Evolutionary conservation across 2,329 filamentous ascomycete genomes (phyloP), one percentile per base, ranked within the genome.

Genomic region (Hypoxylon sp.): DNA sequence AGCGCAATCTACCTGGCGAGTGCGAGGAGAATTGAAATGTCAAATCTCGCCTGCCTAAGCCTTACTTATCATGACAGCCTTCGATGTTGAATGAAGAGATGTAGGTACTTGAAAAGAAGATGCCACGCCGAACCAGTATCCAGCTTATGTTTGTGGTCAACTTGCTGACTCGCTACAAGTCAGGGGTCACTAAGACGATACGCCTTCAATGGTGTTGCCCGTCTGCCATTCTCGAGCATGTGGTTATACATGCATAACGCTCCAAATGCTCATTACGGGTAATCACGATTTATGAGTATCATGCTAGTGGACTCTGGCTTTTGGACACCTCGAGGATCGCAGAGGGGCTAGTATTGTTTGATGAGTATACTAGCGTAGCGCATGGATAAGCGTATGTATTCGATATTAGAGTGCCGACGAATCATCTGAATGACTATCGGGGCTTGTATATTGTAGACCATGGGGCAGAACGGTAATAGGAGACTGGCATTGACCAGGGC

Each of bases 151-250:
- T 25, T 19, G 52, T 25, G 17, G 19, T 41, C 32, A 32, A 13
- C 41, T 30, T 49, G 36, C 65, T 71, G 30, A 69, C 55, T 59
- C 41, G 49, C 43, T 30, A 63, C 41, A 73, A 78, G 75, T 62
- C 73, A 74, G 69, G 72, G 70, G 38, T 68, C 72, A 2, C 63
- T 79, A 48, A 75, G 72, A 49, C 75, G 75, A 13, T 71, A 78
- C 55, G 72, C 75, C 10, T 80, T 79, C 62, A 75, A 77, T 25
- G 75, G 75, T 2, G 68, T 75, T 0, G 65, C 73, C 5, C 43
- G 58, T n/a, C 64, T 79, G 38, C 77, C 76, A 3, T 73, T 73
- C 43, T 75, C 74, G 9, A 75, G 71, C 52, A 60, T 72, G 38
- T 72, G 71, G 69, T 48, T 76, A 1, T 75, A 75, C 50, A 65